These are phyloP conservation scores for Persicaria tinctoria DNA, from an alignment of 148 eudicot species.

Conservation along the genomic window DNA sequence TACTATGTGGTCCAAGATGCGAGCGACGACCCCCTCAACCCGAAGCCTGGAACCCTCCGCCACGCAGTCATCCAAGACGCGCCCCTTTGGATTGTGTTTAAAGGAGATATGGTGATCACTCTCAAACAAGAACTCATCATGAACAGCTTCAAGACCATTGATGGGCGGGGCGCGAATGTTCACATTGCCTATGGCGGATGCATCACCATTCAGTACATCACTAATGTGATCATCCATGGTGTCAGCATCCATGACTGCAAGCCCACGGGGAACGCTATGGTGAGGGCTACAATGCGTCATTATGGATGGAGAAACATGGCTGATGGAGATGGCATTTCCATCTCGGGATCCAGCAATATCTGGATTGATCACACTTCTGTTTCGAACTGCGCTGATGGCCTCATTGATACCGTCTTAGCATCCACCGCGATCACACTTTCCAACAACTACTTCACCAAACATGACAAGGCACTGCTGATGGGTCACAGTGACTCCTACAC, in stretches of 20 bases:
- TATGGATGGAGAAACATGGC: background rate
- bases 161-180: background rate
- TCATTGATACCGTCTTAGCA: background rate
- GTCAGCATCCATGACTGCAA: background rate
- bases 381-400: constrained; percentile 4
- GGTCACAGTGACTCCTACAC: background rate
- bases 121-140: constrained; percentile 11
- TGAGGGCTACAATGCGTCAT: background rate
- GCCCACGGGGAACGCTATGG: background rate
- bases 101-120: constrained; percentile 10
- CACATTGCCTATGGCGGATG: constrained; percentile 5
- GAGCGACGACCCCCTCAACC: constrained; percentile 5
- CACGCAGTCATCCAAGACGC: constrained; percentile 8
- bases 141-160: background rate
- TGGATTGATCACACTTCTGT: constrained; percentile 3
- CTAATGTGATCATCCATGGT: background rate
- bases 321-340: background rate
- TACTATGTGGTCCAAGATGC: background rate
- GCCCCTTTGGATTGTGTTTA: constrained; percentile 13
- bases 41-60: constrained; percentile 10
- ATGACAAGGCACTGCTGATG: background rate
- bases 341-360: background rate
- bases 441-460: constrained; percentile 4
- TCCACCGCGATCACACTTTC: background rate
- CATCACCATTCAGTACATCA: constrained; percentile 1